Evolutionary conservation across 495 filamentous ascomycete species (phyloP), one percentile per base, ranked within the genome.

Genomic region (Tuber calosporum): DNA sequence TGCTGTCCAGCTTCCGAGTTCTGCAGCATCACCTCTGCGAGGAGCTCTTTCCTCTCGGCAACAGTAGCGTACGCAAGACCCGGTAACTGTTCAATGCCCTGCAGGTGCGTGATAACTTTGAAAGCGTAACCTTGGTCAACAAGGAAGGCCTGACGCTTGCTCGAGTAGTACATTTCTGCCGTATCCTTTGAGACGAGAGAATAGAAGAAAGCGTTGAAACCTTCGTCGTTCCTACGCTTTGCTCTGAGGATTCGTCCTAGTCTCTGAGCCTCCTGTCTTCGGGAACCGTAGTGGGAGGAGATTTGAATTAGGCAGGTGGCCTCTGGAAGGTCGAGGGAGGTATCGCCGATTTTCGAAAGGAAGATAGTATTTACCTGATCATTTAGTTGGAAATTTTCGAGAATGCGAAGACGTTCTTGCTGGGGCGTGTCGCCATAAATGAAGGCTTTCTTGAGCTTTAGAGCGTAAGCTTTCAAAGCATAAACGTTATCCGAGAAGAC

Each of bases 121-220:
- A 98, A 98, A 30, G 95, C 95, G 83, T 99, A 99, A 45, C 95
- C 95, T 82, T 99, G 95, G 78, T 99, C 95, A 68, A 99, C 93
- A 4, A 99, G 87, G 86, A 99, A 99, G 38, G 95, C 96, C 82
- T 99, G 95, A 34, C 95, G 89, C 84, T 97, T 97, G 53, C 92
- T 91, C 8, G 95, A 97, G 85, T 97, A 99, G 82, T 90, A 94
- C 96, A 99, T 98, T 84, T 99, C 95, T 70, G 92, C 88, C 2
- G 95, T 99, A 82, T 98, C 95, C 82, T 97, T 97, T 15, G 92
- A 95, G 41, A 99, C 95, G 6, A 99, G 86, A 0, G 92, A 95
- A 84, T 99, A 99, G 84, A 99, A 99, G 84, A 99, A 99, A 0
- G 95, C 95, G 83, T 99, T 99, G 84, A 99, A 99, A 30, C 96